Base-by-base conservation (phyloP, 805 yeast species). In the Suhomyces faveliae region DNA sequence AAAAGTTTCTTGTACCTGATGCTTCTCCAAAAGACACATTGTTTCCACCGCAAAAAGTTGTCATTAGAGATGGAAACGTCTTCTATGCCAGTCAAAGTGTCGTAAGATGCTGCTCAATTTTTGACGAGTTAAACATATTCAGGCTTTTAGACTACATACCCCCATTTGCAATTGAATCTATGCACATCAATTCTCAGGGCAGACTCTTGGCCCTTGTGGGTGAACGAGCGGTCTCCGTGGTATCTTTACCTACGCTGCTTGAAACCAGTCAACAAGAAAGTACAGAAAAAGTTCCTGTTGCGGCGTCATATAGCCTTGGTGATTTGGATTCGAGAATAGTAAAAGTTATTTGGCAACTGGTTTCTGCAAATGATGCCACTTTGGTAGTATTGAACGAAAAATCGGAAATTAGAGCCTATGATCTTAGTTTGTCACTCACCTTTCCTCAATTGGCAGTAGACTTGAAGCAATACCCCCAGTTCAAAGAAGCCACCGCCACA, bases 181-280 rank as follows among this genome's bases (percentile, higher is more conserved):
- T 79, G 17, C 55, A 56, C 17, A 48, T 76, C 45, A 80, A 80
- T 56, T 47, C 56, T 4, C 57, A 70, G 30, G 80, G 77, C 3
- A 65, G 73, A 0, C 59, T 73, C 4, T 49, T 80, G 43, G 81
- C 80, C 2, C 55, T 70, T 2, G 60, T 68, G n/a, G 73, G 77
- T 4, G 59, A 55, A 1, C 8, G 44, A 4, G 55, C 60, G 11
- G 46, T 77, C 4, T 52, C 57, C 5, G 66, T 74, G 3, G 53
- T 61, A 8, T 45, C 60, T 5, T 53, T 74, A 19, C 77, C 78
- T 5, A 33, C 62, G 10, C 33, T 27, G 11, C 22, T 27, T 20
- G 23, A 27, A 12, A 11, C n/a, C 11, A 27, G 37, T 12, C 13
- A 17, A 4, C 11, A n/a, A 6, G 17, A 11, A 10, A n/a, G 19